A percentile compares a stretch with the other conserved stretches of the same genome.
Evolutionary conservation across 257 asterid genomes (phyloP).

Genomic region (Nicotiana paniculata): DNA sequence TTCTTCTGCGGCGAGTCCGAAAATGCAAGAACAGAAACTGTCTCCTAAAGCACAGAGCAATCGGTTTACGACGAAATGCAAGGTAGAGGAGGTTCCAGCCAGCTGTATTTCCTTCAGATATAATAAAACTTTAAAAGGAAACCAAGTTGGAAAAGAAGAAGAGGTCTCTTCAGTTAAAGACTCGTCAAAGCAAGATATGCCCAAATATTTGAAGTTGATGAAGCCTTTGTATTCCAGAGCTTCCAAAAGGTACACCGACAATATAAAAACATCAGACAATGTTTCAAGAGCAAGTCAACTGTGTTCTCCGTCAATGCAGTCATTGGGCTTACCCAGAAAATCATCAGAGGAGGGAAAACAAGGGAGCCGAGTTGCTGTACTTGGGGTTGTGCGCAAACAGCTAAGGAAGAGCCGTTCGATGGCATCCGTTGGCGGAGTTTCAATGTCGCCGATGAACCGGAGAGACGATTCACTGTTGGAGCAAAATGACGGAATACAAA

Average conservation of each 20-base stretch:
- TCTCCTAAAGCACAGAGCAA: conserved; percentile 23
- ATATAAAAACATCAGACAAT: conserved; percentile 19
- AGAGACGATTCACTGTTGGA: conserved; percentile 68
- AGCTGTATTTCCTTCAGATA: too few relatives aligned
- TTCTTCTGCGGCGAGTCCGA: conserved; percentile 2
- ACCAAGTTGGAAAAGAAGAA: neutral
- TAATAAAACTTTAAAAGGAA: too few relatives aligned
- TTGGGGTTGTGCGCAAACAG: conserved; percentile 40
- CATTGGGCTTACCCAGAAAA: conserved; percentile 34
- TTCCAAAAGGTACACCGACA: conserved; percentile 35
- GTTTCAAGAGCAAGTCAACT: conserved; percentile 1
- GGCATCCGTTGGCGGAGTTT: conserved; percentile 24
- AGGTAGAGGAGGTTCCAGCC: too few relatives aligned
- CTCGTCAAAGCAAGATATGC: conserved; percentile 22
- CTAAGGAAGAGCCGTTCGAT: conserved; percentile 64
- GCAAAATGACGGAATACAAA: conserved; percentile 26
- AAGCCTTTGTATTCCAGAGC: conserved; percentile 45
- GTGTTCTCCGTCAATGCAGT: conserved; percentile 34
- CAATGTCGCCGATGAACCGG: conserved; percentile 30
- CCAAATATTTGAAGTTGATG: conserved; percentile 50
- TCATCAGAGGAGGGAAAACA: conserved; percentile 26
- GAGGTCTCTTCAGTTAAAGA: conserved; percentile 6
- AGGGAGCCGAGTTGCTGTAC: conserved; percentile 34
- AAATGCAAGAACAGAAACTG: conserved; percentile 14
- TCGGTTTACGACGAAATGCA: conserved; percentile 21